These are phyloP conservation scores for Aspergillus fumigatiaffinis DNA, from an alignment of 2,329 filamentous ascomycete species.

Conservation along the genomic window DNA sequence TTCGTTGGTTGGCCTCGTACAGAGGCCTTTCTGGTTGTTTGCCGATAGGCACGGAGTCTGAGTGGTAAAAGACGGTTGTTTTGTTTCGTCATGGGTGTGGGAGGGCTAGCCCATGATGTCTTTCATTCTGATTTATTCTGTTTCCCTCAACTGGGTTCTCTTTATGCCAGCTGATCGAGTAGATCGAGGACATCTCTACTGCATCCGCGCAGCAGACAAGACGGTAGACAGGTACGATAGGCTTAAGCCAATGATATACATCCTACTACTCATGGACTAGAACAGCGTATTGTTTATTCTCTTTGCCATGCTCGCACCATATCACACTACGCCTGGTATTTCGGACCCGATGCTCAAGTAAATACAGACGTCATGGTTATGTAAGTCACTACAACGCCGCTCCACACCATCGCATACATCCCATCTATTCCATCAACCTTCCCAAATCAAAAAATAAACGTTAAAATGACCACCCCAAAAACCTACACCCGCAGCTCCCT, in stretches of 20 bases:
- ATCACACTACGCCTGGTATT: no score
- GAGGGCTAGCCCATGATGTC: neutral
- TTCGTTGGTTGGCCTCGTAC: neutral
- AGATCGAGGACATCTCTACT: neutral
- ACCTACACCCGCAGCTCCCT: conserved; percentile 18
- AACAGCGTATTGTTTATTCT: no score
- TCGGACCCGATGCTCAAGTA: no score
- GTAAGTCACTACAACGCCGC: neutral
- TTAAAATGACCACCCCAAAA: neutral
- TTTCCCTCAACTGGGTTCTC: neutral
- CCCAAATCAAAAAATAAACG: neutral
- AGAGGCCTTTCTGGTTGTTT: neutral
- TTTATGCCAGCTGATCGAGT: neutral
- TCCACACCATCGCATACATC: neutral
- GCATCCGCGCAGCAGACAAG: neutral
- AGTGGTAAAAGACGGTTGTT: conserved; percentile 8
- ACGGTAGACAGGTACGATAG: neutral
- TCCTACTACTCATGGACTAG: neutral
- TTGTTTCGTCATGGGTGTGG: neutral
- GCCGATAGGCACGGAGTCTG: conserved; percentile 14
- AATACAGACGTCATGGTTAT: neutral
- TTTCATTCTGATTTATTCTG: neutral
- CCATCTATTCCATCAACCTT: neutral
- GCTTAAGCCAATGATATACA: neutral
- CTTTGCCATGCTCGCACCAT: no score